phyloP scores from a whole-genome alignment of 768 basidiomycete species.

The Lactarius evosmus region DNA sequence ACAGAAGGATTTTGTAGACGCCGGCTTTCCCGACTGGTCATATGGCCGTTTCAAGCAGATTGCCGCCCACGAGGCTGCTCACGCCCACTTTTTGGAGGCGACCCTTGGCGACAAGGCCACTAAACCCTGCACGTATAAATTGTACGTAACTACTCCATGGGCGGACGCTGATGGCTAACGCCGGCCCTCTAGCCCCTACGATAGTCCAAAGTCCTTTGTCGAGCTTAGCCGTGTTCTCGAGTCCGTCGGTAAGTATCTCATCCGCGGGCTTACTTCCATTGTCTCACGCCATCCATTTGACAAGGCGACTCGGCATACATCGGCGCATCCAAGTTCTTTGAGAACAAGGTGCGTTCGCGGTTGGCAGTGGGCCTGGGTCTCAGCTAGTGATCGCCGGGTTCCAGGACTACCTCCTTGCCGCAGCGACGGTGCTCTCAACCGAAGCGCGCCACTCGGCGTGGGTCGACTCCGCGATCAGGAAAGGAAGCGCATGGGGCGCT shows the following conservation, averaged over 20 bases:
- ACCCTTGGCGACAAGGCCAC: constrained; percentile 39
- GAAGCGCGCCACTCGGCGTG: constrained; percentile 66
- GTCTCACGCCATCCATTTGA: neutral
- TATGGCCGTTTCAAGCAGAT: constrained; percentile 39
- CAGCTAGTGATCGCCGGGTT: constrained; percentile 3
- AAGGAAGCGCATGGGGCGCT: constrained; percentile 53
- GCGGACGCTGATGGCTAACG: constrained; percentile 1
- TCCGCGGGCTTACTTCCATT: neutral
- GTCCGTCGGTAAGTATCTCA: constrained; percentile 40
- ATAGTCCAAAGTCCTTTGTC: constrained; percentile 47
- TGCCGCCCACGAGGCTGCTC: constrained; percentile 41
- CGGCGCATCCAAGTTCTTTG: constrained; percentile 49
- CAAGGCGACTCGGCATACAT: constrained; percentile 48
- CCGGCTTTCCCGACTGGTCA: constrained; percentile 39
- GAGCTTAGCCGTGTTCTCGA: constrained; percentile 51
- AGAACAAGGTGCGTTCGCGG: constrained; percentile 40
- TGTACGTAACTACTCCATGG: constrained; percentile 27
- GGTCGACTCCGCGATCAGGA: constrained; percentile 50
- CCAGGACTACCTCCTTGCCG: constrained; percentile 47
- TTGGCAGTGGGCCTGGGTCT: constrained; percentile 27
- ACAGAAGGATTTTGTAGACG: constrained; percentile 37
- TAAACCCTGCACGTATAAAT: constrained; percentile 42
- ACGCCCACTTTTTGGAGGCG: constrained; percentile 39
- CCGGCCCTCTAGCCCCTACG: constrained; percentile 39
- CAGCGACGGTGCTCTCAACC: constrained; percentile 53